Conservation (phyloP, 805 yeast species). For the Metschnikowia hibisci region DNA sequence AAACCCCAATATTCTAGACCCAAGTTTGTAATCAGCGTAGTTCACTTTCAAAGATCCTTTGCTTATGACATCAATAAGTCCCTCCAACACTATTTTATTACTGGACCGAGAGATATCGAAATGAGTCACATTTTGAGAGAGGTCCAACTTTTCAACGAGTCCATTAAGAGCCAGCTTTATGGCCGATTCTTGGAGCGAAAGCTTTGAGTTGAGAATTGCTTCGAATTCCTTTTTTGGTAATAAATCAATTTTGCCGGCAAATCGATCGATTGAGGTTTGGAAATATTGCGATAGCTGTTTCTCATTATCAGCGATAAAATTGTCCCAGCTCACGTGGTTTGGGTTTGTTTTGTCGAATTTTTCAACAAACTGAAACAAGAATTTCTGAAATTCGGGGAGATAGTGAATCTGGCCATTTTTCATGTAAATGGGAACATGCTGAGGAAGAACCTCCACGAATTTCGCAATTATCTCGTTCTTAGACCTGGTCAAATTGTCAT, state of each 20-base stretch:
- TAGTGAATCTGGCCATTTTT: constrained; percentile 34
- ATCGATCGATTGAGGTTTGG: constrained; percentile 4
- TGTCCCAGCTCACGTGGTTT: constrained; percentile 20
- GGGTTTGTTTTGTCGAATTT: constrained; percentile 16
- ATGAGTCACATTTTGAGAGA: constrained; percentile 9
- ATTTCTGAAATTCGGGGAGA: constrained; percentile 37
- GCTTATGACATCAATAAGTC: constrained; percentile 28
- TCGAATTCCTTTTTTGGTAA: constrained; percentile 24
- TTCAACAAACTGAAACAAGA: constrained; percentile 31
- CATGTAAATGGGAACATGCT: constrained; percentile 30
- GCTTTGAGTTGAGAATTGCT: constrained; percentile 17
- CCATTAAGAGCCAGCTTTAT: constrained; percentile 23
- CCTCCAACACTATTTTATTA: constrained; percentile 25
- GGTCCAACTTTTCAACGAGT: constrained; percentile 24
- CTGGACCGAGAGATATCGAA: constrained; percentile 12
- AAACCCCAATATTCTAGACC: constrained; percentile 39
- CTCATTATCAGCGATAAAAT: constrained; percentile 22
- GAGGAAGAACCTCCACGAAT: constrained; percentile 24
- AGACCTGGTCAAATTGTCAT: constrained; percentile 13
- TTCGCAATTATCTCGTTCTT: constrained; percentile 19
- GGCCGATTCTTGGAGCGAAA: constrained; percentile 22
- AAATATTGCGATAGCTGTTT: constrained; percentile 19
- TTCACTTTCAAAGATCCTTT: constrained; percentile 35
- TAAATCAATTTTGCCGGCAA: constrained; percentile 11
- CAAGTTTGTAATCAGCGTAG: constrained; percentile 38